Conservation (phyloP, 192 early-diverging fungal genomes). For the Rhizophagus sp. region DNA sequence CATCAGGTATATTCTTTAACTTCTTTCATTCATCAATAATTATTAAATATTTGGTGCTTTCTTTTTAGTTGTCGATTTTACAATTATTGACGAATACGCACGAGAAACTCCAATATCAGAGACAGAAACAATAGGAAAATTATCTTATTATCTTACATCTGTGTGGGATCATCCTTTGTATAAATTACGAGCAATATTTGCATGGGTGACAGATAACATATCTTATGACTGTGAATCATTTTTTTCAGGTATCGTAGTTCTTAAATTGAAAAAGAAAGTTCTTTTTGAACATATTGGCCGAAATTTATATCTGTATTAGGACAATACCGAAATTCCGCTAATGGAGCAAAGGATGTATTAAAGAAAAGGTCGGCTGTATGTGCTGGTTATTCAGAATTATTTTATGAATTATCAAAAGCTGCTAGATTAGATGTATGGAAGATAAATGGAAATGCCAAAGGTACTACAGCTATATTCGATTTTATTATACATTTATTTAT, state of each 20-base stretch:
- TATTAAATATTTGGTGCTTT: background rate
- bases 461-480: constrained; percentile 10
- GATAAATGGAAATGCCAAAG: constrained; percentile 54
- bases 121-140: constrained; percentile 29
- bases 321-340: constrained; percentile 26
- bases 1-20: background rate
- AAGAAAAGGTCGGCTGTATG: constrained; percentile 50
- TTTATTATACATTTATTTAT: background rate
- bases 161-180: constrained; percentile 39
- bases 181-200: constrained; percentile 54
- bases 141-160: constrained; percentile 51
- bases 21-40: background rate
- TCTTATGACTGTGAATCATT: constrained; percentile 44
- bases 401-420: constrained; percentile 51
- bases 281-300: background rate
- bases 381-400: constrained; percentile 58
- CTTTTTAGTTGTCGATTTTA: constrained; percentile 35
- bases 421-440: constrained; percentile 45
- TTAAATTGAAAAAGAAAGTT: background rate
- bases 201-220: constrained; percentile 60
- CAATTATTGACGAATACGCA: constrained; percentile 44
- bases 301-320: constrained; percentile 15
- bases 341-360: constrained; percentile 43
- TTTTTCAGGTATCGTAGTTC: constrained; percentile 2
- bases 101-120: constrained; percentile 39